These are phyloP conservation scores for Poa annua DNA, from an alignment of 176 grass and related monocot genomes.

Conservation along the genomic window DNA sequence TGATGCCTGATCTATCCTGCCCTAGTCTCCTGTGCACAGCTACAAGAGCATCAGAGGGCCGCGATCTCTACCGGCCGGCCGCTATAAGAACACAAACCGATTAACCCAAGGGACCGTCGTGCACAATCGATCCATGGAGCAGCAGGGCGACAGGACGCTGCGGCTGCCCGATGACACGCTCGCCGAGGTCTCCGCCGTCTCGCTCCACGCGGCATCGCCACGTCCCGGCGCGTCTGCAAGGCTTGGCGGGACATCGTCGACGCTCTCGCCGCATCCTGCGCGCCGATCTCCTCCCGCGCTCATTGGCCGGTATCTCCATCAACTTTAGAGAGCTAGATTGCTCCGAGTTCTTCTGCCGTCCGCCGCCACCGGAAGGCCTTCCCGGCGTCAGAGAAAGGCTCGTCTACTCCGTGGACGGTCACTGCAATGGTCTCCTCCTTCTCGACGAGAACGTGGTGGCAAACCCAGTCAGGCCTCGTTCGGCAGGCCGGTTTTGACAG, in stretches of 20 bases:
- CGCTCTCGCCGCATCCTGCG: background rate
- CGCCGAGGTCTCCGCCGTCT: background rate
- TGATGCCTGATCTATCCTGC: no score
- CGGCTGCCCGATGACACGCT: no score
- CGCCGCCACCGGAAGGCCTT: background rate
- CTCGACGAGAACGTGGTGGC: background rate
- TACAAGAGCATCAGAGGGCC: no score
- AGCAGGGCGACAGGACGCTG: no score
- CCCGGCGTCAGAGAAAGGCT: background rate
- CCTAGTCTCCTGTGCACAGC: no score
- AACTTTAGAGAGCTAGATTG: background rate
- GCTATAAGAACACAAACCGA: no score
- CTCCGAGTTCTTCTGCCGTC: background rate
- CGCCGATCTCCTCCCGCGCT: background rate
- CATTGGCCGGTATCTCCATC: background rate
- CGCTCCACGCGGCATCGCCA: background rate
- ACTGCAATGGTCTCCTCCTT: background rate
- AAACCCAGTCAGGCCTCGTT: no score
- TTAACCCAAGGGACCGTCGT: no score
- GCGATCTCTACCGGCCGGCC: no score
- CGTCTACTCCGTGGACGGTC: background rate
- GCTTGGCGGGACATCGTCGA: background rate
- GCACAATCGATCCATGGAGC: no score
- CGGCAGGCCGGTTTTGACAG: no score
- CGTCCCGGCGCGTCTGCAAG: background rate